Conservation (phyloP, 2,329 filamentous ascomycete species). For the Juglanconis oblonga region DNA sequence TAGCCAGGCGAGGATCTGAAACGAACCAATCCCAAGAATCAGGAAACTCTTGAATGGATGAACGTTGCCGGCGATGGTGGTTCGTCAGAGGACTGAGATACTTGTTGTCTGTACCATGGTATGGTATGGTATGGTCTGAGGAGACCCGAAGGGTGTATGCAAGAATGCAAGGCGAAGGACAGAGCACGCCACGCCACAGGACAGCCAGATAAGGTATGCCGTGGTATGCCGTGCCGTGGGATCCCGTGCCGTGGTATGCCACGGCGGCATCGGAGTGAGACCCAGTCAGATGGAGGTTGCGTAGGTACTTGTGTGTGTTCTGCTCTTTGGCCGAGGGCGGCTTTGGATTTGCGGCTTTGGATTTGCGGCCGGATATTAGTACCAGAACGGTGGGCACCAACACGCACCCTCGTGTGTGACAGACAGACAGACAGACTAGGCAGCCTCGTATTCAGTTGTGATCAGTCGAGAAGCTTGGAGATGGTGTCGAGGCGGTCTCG, state of each 20-base stretch:
- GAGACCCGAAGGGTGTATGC: slow-evolving; percentile 5
- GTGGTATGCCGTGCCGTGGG: not conserved
- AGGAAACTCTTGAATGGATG: not conserved
- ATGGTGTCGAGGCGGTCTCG: not conserved
- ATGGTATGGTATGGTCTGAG: not conserved
- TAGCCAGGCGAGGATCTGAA: not conserved
- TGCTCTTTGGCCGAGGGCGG: no score
- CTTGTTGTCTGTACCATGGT: not conserved
- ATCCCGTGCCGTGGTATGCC: not conserved
- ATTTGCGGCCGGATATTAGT: not conserved
- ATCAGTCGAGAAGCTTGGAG: slow-evolving; percentile 4
- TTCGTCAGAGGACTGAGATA: not conserved
- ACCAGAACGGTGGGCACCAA: not conserved
- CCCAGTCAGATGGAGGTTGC: not conserved
- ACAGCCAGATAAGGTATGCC: slow-evolving; percentile 9
- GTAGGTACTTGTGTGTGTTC: not conserved
- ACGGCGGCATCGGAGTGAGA: not conserved
- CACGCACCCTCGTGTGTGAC: slow-evolving; percentile 3
- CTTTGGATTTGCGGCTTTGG: not conserved
- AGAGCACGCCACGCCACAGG: slow-evolving; percentile 8
- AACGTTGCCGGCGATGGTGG: not conserved
- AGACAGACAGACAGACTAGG: not conserved
- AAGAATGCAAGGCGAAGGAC: slow-evolving; percentile 1
- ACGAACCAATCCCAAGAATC: not conserved
- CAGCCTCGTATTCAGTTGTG: not conserved